Evolutionary conservation across 78 protist genomes (phyloP).

Genomic region (Emiliania huxleyi): DNA sequence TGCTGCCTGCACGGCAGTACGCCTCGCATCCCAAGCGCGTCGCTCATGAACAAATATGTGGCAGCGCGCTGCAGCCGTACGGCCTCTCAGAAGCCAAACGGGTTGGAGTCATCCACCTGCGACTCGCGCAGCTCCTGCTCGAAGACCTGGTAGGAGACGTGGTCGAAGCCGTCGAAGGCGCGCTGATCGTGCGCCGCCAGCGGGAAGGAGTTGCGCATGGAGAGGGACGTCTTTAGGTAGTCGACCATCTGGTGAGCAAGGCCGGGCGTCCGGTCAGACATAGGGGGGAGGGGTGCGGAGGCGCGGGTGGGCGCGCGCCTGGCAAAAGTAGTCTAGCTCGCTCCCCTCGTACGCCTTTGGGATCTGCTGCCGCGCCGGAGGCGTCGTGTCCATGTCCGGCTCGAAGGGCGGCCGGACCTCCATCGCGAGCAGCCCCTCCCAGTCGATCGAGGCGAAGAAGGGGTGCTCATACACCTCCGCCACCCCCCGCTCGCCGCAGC

Average conservation of each 20-base stretch:
- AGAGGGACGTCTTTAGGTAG: not conserved
- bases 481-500: slow-evolving; percentile 29
- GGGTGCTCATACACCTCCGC: slow-evolving; percentile 44
- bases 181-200: not conserved
- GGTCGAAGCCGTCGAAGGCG: not conserved
- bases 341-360: not conserved
- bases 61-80: too few species aligned
- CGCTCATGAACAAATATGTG: too few species aligned
- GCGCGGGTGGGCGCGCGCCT: not conserved
- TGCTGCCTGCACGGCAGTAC: too few species aligned
- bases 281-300: too few species aligned
- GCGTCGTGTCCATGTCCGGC: too few species aligned
- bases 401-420: not conserved
- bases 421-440: not conserved
- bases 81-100: too few species aligned
- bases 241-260: not conserved
- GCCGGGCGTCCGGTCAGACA: not conserved
- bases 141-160: not conserved
- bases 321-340: not conserved
- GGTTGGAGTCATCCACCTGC: too few species aligned
- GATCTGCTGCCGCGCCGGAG: not conserved
- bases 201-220: not conserved
- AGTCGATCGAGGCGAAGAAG: slow-evolving; percentile 38
- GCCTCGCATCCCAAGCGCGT: too few species aligned
- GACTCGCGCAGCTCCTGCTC: not conserved